These are phyloP conservation scores for Chenopodium quinoa DNA, from an alignment of 148 eudicot species.

Conservation along the genomic window DNA sequence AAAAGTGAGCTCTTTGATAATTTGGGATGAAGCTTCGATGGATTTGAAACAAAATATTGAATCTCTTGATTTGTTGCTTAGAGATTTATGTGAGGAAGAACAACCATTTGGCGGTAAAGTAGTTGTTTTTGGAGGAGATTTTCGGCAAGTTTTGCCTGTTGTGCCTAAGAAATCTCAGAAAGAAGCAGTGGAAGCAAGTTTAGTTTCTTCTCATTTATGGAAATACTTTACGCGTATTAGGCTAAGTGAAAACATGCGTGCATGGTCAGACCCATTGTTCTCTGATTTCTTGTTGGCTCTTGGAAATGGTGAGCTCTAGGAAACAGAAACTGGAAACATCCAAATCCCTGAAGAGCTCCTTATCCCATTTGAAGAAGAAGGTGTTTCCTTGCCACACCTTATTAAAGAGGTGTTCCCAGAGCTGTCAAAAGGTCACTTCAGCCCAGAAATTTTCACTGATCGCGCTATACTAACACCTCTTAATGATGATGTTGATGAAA, in stretches of 20 bases:
- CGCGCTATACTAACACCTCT: not conserved
- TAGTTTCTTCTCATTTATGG: constrained; percentile 1
- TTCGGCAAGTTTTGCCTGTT: not conserved
- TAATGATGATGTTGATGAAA: not conserved
- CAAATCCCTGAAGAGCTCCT: not conserved
- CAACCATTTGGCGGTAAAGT: too few relatives aligned
- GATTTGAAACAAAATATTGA: too few relatives aligned
- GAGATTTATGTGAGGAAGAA: too few relatives aligned
- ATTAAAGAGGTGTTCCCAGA: not conserved
- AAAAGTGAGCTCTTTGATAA: not conserved
- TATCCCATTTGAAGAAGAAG: not conserved
- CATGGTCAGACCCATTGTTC: not conserved
- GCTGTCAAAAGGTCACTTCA: not conserved
- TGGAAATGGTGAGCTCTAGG: not conserved
- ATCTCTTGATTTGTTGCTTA: too few relatives aligned
- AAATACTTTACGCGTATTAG: not conserved
- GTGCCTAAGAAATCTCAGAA: not conserved
- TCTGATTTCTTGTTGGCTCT: not conserved
- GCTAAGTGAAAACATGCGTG: not conserved
- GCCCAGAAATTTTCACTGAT: not conserved
- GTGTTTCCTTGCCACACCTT: not conserved
- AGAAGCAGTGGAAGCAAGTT: not conserved
- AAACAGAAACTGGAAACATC: not conserved
- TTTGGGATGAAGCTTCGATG: too few relatives aligned
- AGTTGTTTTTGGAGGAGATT: too few relatives aligned